These are phyloP conservation scores for Bipolaris bicolor DNA, from an alignment of 2,329 filamentous ascomycete species.

Conservation along the genomic window DNA sequence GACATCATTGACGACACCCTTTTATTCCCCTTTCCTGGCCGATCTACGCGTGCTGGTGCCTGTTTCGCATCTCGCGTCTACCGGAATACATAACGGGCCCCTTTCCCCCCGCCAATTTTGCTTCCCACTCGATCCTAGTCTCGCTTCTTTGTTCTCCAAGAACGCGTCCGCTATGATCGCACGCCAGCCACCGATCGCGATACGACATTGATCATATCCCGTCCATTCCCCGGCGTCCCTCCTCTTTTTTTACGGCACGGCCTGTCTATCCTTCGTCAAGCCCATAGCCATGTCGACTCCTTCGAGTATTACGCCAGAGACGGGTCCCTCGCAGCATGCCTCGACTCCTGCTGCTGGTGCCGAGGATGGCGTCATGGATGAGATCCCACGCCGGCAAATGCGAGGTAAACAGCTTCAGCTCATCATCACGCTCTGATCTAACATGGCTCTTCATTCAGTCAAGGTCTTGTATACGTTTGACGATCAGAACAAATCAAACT, in stretches of 20 bases:
- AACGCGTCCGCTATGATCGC: constrained; percentile 47
- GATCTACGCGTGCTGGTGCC: constrained; percentile 24
- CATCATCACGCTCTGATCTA: constrained; percentile 21
- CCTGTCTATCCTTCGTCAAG: constrained; percentile 22
- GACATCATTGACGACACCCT: constrained; percentile 18
- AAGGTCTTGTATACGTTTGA: constrained; percentile 98
- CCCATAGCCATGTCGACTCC: constrained; percentile 44
- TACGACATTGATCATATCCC: constrained; percentile 36
- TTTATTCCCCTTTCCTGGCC: constrained; percentile 20
- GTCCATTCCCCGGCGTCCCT: constrained; percentile 27
- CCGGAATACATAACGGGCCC: constrained; percentile 7
- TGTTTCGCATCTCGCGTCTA: constrained; percentile 9
- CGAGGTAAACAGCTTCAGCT: constrained; percentile 48
- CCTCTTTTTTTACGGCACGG: constrained; percentile 24
- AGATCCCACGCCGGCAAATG: constrained; percentile 53
- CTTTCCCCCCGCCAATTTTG: constrained; percentile 16
- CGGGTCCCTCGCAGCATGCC: constrained; percentile 31
- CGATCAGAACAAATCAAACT: constrained; percentile 84
- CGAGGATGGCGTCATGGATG: constrained; percentile 35
- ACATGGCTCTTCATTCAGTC: constrained; percentile 61
- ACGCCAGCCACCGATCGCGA: constrained; percentile 46
- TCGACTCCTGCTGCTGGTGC: constrained; percentile 27
- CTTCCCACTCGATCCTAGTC: constrained; percentile 11
- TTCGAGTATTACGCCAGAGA: constrained; percentile 28
- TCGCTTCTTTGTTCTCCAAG: constrained; percentile 26